These are phyloP conservation scores for Phaeophleospora eucalypticola DNA, from an alignment of 2,329 filamentous ascomycete species.

Conservation along the genomic window DNA sequence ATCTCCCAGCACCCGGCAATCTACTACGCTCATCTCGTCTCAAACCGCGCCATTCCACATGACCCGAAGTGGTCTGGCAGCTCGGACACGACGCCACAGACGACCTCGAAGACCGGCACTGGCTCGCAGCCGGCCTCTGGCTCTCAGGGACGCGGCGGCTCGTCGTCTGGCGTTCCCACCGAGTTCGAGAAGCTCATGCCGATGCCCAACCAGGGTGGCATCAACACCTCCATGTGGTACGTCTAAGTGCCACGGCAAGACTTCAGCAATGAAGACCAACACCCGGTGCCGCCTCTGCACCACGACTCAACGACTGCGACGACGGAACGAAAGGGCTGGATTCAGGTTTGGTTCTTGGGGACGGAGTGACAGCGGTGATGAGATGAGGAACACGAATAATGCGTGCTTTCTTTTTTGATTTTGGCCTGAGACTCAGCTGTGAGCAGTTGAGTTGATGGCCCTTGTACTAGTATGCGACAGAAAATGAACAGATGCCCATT, in stretches of 20 bases:
- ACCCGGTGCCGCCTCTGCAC: neutral
- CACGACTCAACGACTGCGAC: neutral
- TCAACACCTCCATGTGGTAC: slow-evolving; percentile 48
- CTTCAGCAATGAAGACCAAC: neutral
- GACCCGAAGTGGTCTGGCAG: slow-evolving; percentile 47
- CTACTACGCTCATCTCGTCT: slow-evolving; percentile 92
- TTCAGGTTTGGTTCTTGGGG: too few species aligned
- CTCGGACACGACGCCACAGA: slow-evolving; percentile 17
- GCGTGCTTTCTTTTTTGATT: slow-evolving; percentile 7
- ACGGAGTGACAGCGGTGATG: neutral
- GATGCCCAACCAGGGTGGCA: slow-evolving; percentile 38
- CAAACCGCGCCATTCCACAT: slow-evolving; percentile 73
- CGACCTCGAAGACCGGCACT: slow-evolving; percentile 11
- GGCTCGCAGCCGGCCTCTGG: slow-evolving; percentile 20
- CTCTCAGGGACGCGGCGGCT: slow-evolving; percentile 34
- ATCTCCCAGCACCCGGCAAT: slow-evolving; percentile 85
- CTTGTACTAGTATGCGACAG: slow-evolving; percentile 3
- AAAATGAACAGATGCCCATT: slow-evolving; percentile 9
- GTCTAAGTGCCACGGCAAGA: slow-evolving; percentile 32
- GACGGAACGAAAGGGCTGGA: neutral
- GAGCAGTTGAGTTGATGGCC: too few species aligned
- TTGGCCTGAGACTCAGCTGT: too few species aligned
- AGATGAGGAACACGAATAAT: slow-evolving; percentile 9
- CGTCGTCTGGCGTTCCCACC: slow-evolving; percentile 18
- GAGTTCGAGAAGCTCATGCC: slow-evolving; percentile 37